Evolutionary conservation across 495 filamentous ascomycete species (phyloP).

Genomic region (Tuber aestivum): DNA sequence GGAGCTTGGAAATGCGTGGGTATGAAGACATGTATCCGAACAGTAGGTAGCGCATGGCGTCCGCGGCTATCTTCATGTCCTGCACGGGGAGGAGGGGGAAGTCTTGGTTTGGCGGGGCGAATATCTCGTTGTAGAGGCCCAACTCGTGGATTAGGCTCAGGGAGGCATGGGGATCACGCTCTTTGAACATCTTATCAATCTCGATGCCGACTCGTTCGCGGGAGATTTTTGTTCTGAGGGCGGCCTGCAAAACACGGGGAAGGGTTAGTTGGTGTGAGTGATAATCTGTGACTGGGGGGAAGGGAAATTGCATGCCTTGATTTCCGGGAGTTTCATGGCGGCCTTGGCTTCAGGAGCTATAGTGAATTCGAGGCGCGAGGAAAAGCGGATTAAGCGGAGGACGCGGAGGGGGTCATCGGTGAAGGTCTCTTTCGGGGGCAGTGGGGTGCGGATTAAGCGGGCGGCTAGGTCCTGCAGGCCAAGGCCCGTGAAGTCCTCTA

Average conservation of each 20-base stretch:
- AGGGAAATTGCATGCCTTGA: conserved; percentile 43
- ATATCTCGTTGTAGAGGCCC: conserved; percentile 71
- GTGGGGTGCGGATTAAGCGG: conserved; percentile 72
- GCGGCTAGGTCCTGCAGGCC: conserved; percentile 69
- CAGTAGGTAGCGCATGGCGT: neutral
- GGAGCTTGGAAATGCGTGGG: conserved; percentile 11
- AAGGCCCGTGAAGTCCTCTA: conserved; percentile 77
- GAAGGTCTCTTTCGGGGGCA: conserved; percentile 89
- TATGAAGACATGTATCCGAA: conserved; percentile 23
- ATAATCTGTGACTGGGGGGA: neutral
- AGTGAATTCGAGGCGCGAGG: conserved; percentile 69
- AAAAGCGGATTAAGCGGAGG: conserved; percentile 83
- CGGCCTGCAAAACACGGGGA: conserved; percentile 47
- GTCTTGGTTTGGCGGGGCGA: conserved; percentile 56
- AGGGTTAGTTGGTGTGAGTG: conserved; percentile 10
- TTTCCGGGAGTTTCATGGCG: conserved; percentile 69
- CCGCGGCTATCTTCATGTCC: conserved; percentile 15
- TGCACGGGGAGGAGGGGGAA: conserved; percentile 43
- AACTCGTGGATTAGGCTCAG: conserved; percentile 69
- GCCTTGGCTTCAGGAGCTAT: conserved; percentile 62
- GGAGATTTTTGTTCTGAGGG: conserved; percentile 82
- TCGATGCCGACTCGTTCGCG: conserved; percentile 80
- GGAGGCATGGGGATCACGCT: conserved; percentile 61
- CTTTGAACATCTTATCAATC: conserved; percentile 82
- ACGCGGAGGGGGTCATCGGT: conserved; percentile 88